Base-by-base conservation (phyloP, 306 rosid genomes). In the Dicorynia guianensis region DNA sequence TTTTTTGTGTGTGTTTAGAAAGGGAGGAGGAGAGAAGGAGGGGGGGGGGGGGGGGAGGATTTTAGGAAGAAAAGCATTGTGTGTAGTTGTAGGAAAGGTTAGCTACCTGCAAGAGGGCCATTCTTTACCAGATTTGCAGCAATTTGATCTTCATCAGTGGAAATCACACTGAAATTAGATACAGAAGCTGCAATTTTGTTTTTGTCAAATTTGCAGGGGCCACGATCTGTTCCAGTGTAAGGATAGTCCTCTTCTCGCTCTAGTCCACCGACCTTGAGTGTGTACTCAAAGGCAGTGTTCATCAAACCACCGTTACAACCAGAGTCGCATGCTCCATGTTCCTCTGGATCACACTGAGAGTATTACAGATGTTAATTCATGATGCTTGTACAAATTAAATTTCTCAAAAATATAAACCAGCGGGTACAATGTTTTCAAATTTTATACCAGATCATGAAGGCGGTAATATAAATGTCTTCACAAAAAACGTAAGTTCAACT, bases 281-380 rank as follows among this genome's bases (percentile, higher is more conserved):
- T 57, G 82, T 96, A 92, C 85, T 96, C 97, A 33, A 90, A 96
- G 14, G 99, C 98, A 3, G 77, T 76, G 80, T 78, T 96, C 99
- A 96, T 96, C 84, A 92, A 83, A 43, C 99, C 99, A 69, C 99
- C 99, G 50, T 39, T 67, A 67, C 99, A 95, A 52, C 99, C 99
- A 0, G 96, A 17, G 86, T 96, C 99, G 39, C 99, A 96, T 0
- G 93, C 75, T 14, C 87, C 91, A 55, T 13, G 9, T 72, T 90
- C 71, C 77, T 87, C 98, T 1, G 99, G 98, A 80, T 96, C 99
- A 81, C 99, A 96, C 99, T 96, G 91, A 67, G 14, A 84, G 53
- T 76, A 36, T 63, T 35, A 71, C 36, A 69, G 8, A 49, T 56
- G 62, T 74, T 50, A 80, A 19, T 42, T 25, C 62, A 75, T 6